Conservation (phyloP, 2,329 filamentous ascomycete genomes). For the Macroventuria anomochaeta region DNA sequence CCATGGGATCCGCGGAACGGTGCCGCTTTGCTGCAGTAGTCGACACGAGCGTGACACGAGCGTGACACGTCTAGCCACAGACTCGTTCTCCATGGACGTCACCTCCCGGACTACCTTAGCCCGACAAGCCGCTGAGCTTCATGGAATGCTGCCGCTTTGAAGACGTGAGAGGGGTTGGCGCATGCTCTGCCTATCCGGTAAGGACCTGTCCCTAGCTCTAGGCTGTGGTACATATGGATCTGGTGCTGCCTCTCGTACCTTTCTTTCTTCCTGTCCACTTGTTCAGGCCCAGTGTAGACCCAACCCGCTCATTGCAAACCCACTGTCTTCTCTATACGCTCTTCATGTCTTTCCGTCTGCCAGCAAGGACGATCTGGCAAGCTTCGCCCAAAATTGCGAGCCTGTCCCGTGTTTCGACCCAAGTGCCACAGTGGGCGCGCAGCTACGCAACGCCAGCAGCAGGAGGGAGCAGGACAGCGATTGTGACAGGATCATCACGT, state of each 20-base stretch:
- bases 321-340: not conserved
- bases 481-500: constrained; percentile 49
- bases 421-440: constrained; percentile 29
- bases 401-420: constrained; percentile 20
- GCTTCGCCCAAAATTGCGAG: constrained; percentile 21
- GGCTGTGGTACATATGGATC: constrained; percentile 13
- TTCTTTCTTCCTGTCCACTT: too few species aligned
- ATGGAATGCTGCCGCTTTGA: constrained; percentile 13
- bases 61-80: constrained; percentile 5
- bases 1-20: constrained; percentile 4
- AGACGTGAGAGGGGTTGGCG: constrained; percentile 34
- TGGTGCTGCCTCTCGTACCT: not conserved
- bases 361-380: constrained; percentile 30
- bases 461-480: constrained; percentile 41
- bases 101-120: constrained; percentile 19
- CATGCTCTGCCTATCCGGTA: constrained; percentile 36
- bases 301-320: not conserved
- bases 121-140: constrained; percentile 17
- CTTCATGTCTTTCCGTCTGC: constrained; percentile 33
- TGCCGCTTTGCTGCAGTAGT: not conserved
- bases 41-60: not conserved
- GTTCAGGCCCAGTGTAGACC: not conserved
- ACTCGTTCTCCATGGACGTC: constrained; percentile 15
- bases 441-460: constrained; percentile 32
- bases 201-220: constrained; percentile 10